phyloP scores from a whole-genome alignment of 2,329 filamentous ascomycete species.

The Zarea fungicola region DNA sequence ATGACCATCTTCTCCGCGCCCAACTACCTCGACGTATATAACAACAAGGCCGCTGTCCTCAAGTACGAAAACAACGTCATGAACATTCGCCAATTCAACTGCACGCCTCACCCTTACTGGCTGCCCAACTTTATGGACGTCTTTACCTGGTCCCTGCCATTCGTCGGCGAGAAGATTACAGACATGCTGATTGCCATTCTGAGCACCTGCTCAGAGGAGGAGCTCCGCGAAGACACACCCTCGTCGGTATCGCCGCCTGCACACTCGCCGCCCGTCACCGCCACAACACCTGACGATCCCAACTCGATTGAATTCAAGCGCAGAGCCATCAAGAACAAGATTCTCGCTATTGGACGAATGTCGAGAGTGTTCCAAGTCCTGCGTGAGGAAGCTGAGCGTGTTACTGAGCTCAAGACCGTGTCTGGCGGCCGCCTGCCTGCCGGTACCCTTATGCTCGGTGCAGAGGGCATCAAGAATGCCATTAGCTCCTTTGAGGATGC shows the following conservation, averaged over 20 bases:
- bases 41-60: constrained; percentile 98
- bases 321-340: constrained; percentile 99
- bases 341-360: constrained; percentile 90
- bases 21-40: constrained; percentile 98
- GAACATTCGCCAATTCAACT: constrained; percentile 99
- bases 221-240: constrained; percentile 81
- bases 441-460: constrained; percentile 94
- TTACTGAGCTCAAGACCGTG: constrained; percentile 96
- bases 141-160: constrained; percentile 99
- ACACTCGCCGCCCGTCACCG: constrained; percentile 61
- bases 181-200: constrained; percentile 99
- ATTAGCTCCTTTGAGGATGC: constrained; percentile 97
- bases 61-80: constrained; percentile 99
- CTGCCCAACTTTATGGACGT: constrained; percentile 99
- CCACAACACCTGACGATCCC: constrained; percentile 50
- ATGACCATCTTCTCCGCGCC: constrained; percentile 99
- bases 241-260: constrained; percentile 66
- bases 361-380: constrained; percentile 98
- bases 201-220: constrained; percentile 98
- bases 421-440: constrained; percentile 87
- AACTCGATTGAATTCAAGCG: constrained; percentile 92
- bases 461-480: constrained; percentile 97
- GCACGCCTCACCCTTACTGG: constrained; percentile 98
- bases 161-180: constrained; percentile 98
- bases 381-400: constrained; percentile 92